phyloP scores from a whole-genome alignment of 2,329 filamentous ascomycete species.

The Blastomyces parvus region DNA sequence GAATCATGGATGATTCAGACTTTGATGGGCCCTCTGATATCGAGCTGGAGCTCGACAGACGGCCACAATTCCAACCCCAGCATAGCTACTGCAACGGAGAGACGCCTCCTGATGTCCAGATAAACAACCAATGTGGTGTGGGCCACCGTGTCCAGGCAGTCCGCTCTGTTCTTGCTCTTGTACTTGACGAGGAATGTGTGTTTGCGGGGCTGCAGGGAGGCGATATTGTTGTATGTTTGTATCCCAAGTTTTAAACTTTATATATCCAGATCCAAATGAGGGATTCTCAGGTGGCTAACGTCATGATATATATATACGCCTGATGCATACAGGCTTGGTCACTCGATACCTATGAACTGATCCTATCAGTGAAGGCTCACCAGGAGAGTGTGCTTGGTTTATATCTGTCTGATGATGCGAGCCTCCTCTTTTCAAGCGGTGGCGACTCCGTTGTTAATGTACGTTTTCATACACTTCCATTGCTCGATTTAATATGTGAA shows the following conservation, averaged over 20 bases:
- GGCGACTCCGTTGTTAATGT: slow-evolving; percentile 89
- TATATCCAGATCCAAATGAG: slow-evolving; percentile 13
- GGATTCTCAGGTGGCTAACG: neutral
- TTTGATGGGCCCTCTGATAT: slow-evolving; percentile 28
- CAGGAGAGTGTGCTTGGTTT: slow-evolving; percentile 83
- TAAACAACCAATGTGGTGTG: slow-evolving; percentile 30
- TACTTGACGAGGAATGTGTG: slow-evolving; percentile 68
- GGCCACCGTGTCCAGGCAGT: slow-evolving; percentile 35
- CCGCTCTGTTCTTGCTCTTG: slow-evolving; percentile 57
- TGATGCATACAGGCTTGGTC: slow-evolving; percentile 56
- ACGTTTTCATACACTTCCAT: slow-evolving; percentile 14
- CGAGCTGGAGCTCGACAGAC: slow-evolving; percentile 15
- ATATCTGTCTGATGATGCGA: slow-evolving; percentile 63
- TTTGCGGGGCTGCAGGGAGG: slow-evolving; percentile 91
- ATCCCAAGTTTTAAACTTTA: neutral
- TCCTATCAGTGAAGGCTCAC: slow-evolving; percentile 74
- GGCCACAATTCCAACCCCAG: slow-evolving; percentile 16
- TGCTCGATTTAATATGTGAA: neutral
- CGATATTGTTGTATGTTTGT: slow-evolving; percentile 60
- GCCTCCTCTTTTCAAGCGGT: slow-evolving; percentile 79
- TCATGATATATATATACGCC: neutral
- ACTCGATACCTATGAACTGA: slow-evolving; percentile 74
- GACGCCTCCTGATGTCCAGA: slow-evolving; percentile 13
- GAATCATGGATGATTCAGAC: slow-evolving; percentile 17
- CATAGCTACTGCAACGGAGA: slow-evolving; percentile 6